A percentile compares a stretch with the other conserved stretches of the same genome.
Evolutionary conservation across 768 basidiomycete genomes (phyloP).

Genomic region (Solioccasus polychromus): DNA sequence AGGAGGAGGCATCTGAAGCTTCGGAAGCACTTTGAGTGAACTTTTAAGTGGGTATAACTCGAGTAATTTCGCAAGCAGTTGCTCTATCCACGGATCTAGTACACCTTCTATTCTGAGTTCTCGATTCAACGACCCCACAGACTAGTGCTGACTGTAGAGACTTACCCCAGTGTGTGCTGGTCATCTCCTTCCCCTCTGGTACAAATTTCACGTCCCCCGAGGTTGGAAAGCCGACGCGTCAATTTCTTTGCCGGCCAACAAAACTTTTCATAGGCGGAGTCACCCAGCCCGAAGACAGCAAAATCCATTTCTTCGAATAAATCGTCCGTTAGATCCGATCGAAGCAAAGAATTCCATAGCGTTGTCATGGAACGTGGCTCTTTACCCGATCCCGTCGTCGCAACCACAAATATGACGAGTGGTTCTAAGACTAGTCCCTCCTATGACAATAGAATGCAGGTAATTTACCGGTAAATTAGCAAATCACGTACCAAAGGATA

Average conservation of each 20-base stretch:
- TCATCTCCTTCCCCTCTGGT: conserved; percentile 81
- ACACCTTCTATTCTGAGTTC: conserved; percentile 64
- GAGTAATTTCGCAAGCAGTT: conserved; percentile 45
- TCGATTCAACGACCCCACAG: background rate
- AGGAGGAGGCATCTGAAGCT: conserved; percentile 25
- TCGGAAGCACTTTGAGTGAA: conserved; percentile 27
- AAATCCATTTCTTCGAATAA: conserved; percentile 78
- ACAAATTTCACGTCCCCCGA: conserved; percentile 71
- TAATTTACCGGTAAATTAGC: background rate
- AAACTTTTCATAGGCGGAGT: conserved; percentile 83
- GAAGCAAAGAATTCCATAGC: conserved; percentile 75
- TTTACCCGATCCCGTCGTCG: conserved; percentile 81
- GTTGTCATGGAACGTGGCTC: conserved; percentile 79
- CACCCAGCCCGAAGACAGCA: conserved; percentile 83
- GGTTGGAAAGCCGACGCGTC: conserved; percentile 54
- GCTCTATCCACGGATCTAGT: conserved; percentile 65
- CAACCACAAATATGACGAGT: conserved; percentile 74
- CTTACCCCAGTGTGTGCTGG: conserved; percentile 76
- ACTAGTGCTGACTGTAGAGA: background rate
- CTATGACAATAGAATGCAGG: conserved; percentile 35
- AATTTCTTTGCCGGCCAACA: conserved; percentile 91
- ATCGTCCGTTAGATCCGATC: conserved; percentile 71
- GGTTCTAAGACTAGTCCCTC: too few species aligned
- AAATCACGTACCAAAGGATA: conserved; percentile 29
- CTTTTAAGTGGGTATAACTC: conserved; percentile 49